Conservation (phyloP, 768 basidiomycete species). For the Boletus edulis region DNA sequence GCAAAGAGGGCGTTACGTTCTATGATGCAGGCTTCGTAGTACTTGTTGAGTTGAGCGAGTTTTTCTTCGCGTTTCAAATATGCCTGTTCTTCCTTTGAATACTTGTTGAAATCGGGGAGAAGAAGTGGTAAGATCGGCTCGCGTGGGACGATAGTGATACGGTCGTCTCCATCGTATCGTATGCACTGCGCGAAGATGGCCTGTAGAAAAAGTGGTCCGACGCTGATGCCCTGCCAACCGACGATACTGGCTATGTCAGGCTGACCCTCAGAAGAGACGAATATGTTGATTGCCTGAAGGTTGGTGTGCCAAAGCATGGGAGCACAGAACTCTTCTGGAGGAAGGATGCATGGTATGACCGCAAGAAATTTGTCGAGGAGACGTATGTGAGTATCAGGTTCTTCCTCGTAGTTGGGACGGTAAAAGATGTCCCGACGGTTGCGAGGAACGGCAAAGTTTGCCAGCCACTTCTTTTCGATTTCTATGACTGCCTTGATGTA, state of each 20-base stretch:
- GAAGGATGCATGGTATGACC: no score
- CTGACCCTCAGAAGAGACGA: no score
- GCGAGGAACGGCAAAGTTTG: no score
- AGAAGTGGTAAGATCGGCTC: neutral
- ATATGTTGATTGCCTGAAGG: no score
- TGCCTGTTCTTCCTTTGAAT: neutral
- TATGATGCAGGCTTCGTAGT: neutral
- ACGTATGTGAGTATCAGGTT: no score
- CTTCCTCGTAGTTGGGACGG: no score
- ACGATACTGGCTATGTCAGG: neutral
- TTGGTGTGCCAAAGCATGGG: no score
- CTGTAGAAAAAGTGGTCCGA: conserved; percentile 5
- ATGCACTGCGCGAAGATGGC: neutral
- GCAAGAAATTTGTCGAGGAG: no score
- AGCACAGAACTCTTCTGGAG: no score
- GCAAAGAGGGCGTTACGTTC: neutral
- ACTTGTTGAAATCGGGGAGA: neutral
- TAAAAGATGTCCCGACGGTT: no score
- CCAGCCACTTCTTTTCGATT: no score
- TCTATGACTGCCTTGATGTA: no score
- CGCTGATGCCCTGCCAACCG: conserved; percentile 7
- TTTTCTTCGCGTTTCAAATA: neutral
- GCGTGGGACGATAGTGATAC: conserved; percentile 2
- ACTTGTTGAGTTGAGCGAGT: conserved; percentile 3
- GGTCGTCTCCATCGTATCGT: conserved; percentile 1